Base-by-base conservation (phyloP, 352 stramenopile genomes). In the Pythium myriotylum region DNA sequence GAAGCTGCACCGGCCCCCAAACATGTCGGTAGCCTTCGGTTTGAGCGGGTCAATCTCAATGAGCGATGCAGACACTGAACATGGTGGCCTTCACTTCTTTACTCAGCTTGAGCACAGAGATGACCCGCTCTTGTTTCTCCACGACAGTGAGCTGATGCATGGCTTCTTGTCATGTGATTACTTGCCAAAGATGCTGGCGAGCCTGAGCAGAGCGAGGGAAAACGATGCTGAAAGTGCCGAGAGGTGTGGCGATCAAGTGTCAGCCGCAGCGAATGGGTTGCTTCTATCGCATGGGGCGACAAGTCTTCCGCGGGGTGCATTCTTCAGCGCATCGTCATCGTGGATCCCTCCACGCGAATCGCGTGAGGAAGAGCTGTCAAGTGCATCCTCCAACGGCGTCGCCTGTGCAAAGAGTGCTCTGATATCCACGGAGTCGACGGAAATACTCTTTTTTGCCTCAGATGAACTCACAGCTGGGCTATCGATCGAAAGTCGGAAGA, bases 381-480 rank as follows among this genome's bases (percentile, higher is more conserved):
- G 22, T 45, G 52, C n/a, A 66, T 68, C 3, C 52, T 81, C 35
- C 40, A 35, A 39, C 6, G 61, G 49, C 20, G 48, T 69, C 16
- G 39, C 72, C 19, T 84, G 73, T 26, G 76, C 79, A 8, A 89
- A 89, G 49, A 69, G 60, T 29, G 67, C 69, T 0, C 54, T 89
- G 24, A 49, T 87, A 2, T 74, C 79, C 2, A 64, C 61, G 4
- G 49, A 67, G 24, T 79, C 79, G 3, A 59, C 65, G 6, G 77
- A 87, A 12, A 19, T 89, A 0, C n/a, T 87, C 2, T 89, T 87
- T 56, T 70, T 89, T 19, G 76, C 75, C 9, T 66, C 73, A 1
- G 26, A 49, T 0, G 77, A 87, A 53, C 40, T 89, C 9, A 62
- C 55, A 3, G 42, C 69, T 12, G 57, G 67, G 3, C 35, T 89